Conservation (phyloP, 257 asterid genomes). For the Verbascum thapsus region DNA sequence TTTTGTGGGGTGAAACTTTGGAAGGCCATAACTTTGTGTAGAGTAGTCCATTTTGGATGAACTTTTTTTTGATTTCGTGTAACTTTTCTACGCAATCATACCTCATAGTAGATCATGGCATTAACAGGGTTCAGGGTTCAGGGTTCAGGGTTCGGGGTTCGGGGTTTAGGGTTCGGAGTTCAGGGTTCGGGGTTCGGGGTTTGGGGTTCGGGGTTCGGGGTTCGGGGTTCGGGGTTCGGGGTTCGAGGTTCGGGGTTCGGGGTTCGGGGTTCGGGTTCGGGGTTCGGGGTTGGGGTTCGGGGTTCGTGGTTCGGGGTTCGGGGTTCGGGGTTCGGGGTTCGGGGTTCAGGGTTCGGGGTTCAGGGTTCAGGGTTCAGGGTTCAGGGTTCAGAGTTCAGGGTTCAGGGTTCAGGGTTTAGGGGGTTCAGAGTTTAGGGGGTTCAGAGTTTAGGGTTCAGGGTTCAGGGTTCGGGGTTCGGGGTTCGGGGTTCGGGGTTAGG, state of each 20-base stretch:
- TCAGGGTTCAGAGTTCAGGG: conserved; percentile 2
- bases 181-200: neutral
- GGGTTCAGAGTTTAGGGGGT: conserved; percentile 6
- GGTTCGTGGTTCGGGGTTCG: neutral
- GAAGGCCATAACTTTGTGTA: too few species aligned
- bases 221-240: neutral
- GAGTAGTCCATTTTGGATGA: too few species aligned
- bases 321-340: conserved; percentile 6
- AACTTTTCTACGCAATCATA: too few species aligned
- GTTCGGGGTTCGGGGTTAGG: neutral
- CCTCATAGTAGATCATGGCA: too few species aligned
- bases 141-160: neutral
- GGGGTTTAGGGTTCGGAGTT: conserved; percentile 4
- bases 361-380: conserved; percentile 3
- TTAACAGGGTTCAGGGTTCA: conserved; percentile 1
- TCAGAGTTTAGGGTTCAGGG: neutral
- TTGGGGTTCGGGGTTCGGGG: neutral
- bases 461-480: conserved; percentile 4
- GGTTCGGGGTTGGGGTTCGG: neutral
- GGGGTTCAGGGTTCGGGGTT: neutral
- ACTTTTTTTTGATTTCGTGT: too few species aligned
- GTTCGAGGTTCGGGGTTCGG: neutral
- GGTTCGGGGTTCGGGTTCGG: neutral
- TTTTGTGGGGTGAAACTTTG: too few species aligned
- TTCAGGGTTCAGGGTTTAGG: conserved; percentile 8